phyloP scores from a whole-genome alignment of 2,329 filamentous ascomycete genomes.

The Ophiognomonia clavigignenti-juglandacearum region DNA sequence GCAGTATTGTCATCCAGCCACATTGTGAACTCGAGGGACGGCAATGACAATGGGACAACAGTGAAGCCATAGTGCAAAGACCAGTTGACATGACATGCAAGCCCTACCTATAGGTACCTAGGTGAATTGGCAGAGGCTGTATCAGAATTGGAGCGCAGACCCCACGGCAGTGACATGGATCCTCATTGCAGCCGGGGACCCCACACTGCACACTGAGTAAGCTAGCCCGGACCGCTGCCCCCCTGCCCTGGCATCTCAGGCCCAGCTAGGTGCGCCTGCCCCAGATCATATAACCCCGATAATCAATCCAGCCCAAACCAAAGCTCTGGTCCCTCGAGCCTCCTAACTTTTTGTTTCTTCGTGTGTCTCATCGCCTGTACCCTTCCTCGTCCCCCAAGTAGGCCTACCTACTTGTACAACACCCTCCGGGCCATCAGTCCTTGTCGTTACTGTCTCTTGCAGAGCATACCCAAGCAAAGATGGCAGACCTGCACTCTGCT shows the following conservation, averaged over 20 bases:
- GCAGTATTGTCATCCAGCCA: neutral
- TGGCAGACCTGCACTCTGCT: conserved; percentile 25
- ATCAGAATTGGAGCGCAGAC: too few species aligned
- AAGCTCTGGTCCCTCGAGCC: conserved; percentile 5
- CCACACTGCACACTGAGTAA: conserved; percentile 12
- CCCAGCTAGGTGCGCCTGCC: too few species aligned
- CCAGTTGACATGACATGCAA: too few species aligned
- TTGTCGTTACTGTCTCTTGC: neutral
- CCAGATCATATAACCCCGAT: conserved; percentile 16
- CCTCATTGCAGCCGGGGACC: too few species aligned
- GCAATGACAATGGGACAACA: neutral
- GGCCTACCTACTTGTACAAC: conserved; percentile 1
- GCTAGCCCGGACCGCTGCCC: neutral
- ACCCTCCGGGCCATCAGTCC: neutral
- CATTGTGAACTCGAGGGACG: neutral
- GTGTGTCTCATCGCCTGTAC: neutral
- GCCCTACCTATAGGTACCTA: conserved; percentile 5
- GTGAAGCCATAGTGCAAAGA: neutral
- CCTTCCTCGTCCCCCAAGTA: conserved; percentile 7
- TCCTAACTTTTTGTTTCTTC: conserved; percentile 10
- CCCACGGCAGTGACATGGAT: too few species aligned
- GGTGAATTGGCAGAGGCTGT: too few species aligned
- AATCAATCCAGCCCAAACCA: neutral
- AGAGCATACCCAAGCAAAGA: conserved; percentile 22
- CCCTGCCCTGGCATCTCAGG: too few species aligned